Evolutionary conservation across 2,329 filamentous ascomycete species (phyloP), one percentile per base, ranked within the genome.

Genomic region (Botrytis paeoniae): DNA sequence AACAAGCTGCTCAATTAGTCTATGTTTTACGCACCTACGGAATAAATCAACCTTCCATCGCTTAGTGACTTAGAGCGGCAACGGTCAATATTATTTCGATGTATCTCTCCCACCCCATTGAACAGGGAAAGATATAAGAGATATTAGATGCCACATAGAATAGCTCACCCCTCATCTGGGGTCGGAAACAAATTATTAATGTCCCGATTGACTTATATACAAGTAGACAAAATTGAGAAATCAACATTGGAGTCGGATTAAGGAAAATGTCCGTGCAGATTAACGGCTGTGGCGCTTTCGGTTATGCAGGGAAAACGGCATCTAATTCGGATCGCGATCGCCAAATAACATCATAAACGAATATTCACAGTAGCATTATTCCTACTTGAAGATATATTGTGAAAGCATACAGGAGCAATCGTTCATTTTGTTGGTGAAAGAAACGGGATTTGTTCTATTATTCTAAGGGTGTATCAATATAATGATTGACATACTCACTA

Each of bases 121-220:
- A n/a, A n/a, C 12, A 3, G 25, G 7, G 12, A 1, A 7, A 54
- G 3, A 14, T n/a, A 5, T 2, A 3, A n/a, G 25, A 5, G 48
- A 10, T 51, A n/a, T n/a, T 14, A 3, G 10, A 25, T 51, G 12
- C 22, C 48, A 51, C 25, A 14, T 51, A 51, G 48, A 14, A 14
- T 16, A n/a, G 12, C 25, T n/a, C 48, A n/a, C 48, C 3, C 25
- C 25, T n/a, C 48, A n/a, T 54, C 5, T 54, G 48, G 1, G 12
- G 12, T 54, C 4, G 12, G 25, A 14, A 14, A 54, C 48, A 54
- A 6, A 16, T n/a, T 54, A n/a, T n/a, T 16, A n/a, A 2, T n/a
- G 12, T 54, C 48, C 25, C 25, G 48, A 25, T n/a, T 9, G 35
- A 20, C 25, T 39, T 18, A 7, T 39, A 10, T 37, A 25, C 59